phyloP scores from a whole-genome alignment of 2,329 filamentous ascomycete genomes.

The Trichophyton rubrum region DNA sequence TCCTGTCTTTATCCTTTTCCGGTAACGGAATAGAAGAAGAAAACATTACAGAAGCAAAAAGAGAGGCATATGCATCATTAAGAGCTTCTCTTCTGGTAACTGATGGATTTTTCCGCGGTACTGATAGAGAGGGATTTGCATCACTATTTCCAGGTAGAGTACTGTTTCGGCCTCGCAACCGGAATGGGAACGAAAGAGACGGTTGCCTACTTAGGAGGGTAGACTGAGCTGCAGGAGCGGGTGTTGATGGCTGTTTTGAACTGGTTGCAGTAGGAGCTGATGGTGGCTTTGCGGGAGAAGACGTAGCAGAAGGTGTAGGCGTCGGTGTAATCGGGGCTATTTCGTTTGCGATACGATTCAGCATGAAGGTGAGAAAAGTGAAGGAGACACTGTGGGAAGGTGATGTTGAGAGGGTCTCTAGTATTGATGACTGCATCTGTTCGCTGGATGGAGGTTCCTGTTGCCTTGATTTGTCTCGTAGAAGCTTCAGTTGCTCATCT shows the following conservation, averaged over 20 bases:
- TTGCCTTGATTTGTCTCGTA: slow-evolving; percentile 39
- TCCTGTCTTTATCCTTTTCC: slow-evolving; percentile 46
- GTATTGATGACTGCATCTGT: slow-evolving; percentile 48
- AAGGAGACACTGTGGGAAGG: slow-evolving; percentile 81
- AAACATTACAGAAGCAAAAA: slow-evolving; percentile 55
- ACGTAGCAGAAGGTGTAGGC: slow-evolving; percentile 8
- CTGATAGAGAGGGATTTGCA: slow-evolving; percentile 9
- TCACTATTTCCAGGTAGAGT: slow-evolving; percentile 6
- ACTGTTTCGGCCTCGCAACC: slow-evolving; percentile 8
- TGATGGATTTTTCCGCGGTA: slow-evolving; percentile 35
- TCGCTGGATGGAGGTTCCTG: slow-evolving; percentile 35
- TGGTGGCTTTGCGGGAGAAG: slow-evolving; percentile 18
- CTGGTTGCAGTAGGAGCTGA: slow-evolving; percentile 16
- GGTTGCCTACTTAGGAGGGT: not conserved
- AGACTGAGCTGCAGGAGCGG: slow-evolving; percentile 12
- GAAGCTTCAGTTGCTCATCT: slow-evolving; percentile 44
- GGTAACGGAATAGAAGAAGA: slow-evolving; percentile 32
- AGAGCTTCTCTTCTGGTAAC: slow-evolving; percentile 46
- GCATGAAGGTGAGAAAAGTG: slow-evolving; percentile 70
- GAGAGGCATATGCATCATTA: slow-evolving; percentile 49
- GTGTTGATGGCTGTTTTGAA: slow-evolving; percentile 22
- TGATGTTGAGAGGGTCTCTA: slow-evolving; percentile 59
- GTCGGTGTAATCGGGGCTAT: slow-evolving; percentile 31
- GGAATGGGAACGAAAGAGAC: slow-evolving; percentile 12
- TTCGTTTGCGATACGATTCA: slow-evolving; percentile 48